These are phyloP conservation scores for Streptanthus diversifolius DNA, from an alignment of 345 rosid genomes.

Conservation along the genomic window DNA sequence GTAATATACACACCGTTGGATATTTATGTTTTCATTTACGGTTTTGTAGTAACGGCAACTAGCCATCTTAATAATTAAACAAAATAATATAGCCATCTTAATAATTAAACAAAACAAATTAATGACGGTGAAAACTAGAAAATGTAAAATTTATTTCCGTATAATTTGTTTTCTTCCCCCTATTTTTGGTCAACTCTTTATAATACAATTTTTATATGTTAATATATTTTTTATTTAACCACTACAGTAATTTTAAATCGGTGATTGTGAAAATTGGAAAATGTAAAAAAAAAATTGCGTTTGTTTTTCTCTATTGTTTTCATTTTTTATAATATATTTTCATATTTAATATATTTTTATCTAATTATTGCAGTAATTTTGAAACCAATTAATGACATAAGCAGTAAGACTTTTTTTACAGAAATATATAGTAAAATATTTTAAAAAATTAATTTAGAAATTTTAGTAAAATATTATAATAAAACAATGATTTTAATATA, in stretches of 20 bases:
- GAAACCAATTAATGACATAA: neutral
- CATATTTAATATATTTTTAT: neutral
- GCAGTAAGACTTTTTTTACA: neutral
- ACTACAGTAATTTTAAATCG: neutral
- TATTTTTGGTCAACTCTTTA: neutral
- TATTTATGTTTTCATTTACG: conserved; percentile 8
- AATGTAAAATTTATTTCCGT: neutral
- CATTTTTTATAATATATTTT: neutral
- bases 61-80: neutral
- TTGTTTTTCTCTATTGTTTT: too few relatives aligned
- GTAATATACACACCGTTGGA: neutral
- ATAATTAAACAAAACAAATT: neutral
- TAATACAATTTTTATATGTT: neutral
- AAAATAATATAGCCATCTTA: neutral
- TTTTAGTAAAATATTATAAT: too few relatives aligned
- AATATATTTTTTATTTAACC: neutral
- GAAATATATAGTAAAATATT: neutral
- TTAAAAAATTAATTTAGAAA: neutral
- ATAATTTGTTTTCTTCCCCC: neutral
- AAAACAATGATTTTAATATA: too few relatives aligned
- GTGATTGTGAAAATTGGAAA: too few relatives aligned
- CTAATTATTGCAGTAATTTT: neutral
- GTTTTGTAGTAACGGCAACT: conserved; percentile 32
- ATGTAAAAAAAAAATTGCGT: too few relatives aligned
- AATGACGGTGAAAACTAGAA: neutral